phyloP scores from a whole-genome alignment of 2,329 filamentous ascomycete genomes.

The Pestalotiopsis fici region DNA sequence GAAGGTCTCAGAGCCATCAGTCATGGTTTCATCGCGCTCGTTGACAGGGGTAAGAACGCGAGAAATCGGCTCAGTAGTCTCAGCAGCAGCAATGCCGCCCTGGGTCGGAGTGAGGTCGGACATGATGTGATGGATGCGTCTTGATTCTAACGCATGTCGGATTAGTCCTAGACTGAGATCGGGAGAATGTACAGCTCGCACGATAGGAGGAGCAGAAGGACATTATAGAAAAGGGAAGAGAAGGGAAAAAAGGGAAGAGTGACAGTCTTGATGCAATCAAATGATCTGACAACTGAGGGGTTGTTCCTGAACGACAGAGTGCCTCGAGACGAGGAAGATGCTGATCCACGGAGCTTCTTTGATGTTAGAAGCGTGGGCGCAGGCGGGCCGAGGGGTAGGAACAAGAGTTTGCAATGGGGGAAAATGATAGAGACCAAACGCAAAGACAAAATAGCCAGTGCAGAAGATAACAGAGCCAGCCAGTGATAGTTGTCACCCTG shows the following conservation, averaged over 20 bases:
- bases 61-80: not conserved
- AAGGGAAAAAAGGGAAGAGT: not conserved
- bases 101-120: not conserved
- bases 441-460: too few relatives aligned
- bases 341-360: not conserved
- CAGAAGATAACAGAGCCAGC: too few relatives aligned
- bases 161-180: not conserved
- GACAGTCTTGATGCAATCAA: not conserved
- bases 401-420: too few relatives aligned
- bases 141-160: not conserved
- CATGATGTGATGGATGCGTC: not conserved
- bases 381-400: not conserved
- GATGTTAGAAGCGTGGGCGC: not conserved
- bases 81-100: not conserved
- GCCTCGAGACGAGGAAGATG: too few relatives aligned
- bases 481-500: too few relatives aligned
- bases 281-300: too few relatives aligned
- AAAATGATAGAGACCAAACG: too few relatives aligned
- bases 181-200: not conserved
- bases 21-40: not conserved
- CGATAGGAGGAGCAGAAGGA: not conserved
- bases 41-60: not conserved
- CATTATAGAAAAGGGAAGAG: not conserved
- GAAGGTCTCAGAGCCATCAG: not conserved
- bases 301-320: too few relatives aligned